These are phyloP conservation scores for Tranzscheliella williamsii DNA, from an alignment of 1,284 basidiomycete genomes.

Conservation along the genomic window DNA sequence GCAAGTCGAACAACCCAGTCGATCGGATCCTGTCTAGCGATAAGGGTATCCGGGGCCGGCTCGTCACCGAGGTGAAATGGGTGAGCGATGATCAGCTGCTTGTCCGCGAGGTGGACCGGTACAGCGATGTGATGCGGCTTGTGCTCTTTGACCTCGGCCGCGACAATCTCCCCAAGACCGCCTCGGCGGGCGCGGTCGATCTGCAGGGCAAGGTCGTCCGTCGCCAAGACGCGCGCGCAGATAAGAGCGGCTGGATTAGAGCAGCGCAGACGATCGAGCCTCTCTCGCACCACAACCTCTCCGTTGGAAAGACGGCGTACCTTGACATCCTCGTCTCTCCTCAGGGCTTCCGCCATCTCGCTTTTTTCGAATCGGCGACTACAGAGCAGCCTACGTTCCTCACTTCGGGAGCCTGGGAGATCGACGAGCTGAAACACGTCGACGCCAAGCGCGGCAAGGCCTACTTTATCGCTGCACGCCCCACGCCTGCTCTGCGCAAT, in stretches of 20 bases:
- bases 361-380: conserved; percentile 31
- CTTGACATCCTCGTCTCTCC: conserved; percentile 41
- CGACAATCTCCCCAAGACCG: not conserved
- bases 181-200: conserved; percentile 14
- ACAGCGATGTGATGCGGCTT: conserved; percentile 45
- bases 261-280: conserved; percentile 33
- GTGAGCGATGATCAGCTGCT: conserved; percentile 75
- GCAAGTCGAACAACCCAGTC: conserved; percentile 57
- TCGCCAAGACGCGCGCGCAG: conserved; percentile 72
- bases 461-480: conserved; percentile 84
- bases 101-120: conserved; percentile 77
- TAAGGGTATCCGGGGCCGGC: conserved; percentile 64
- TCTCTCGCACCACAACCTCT: conserved; percentile 30
- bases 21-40: conserved; percentile 67
- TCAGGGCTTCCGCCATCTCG: conserved; percentile 47
- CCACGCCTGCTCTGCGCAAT: conserved; percentile 79
- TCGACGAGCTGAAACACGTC: conserved; percentile 74
- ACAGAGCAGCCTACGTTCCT: conserved; percentile 64
- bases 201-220: conserved; percentile 61
- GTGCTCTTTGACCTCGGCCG: conserved; percentile 35
- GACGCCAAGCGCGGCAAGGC: conserved; percentile 72
- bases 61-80: conserved; percentile 82
- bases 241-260: conserved; percentile 89
- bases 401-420: conserved; percentile 87
- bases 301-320: conserved; percentile 32